A percentile compares a stretch with the other conserved stretches of the same genome.
Conservation (phyloP, 345 rosid species). For the Citrus trifoliata region DNA sequence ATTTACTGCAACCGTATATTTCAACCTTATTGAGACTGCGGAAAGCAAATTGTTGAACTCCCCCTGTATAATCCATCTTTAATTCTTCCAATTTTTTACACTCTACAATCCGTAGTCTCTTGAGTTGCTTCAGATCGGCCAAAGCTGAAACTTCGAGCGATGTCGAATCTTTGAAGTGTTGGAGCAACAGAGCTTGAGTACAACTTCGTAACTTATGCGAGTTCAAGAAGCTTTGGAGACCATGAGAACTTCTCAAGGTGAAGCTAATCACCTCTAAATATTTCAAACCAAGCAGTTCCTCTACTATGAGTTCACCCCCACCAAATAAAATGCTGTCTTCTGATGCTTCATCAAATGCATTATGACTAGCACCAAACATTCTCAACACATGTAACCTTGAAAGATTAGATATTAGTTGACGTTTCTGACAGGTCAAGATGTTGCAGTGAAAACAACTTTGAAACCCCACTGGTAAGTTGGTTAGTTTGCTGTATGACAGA, state of each 20-base stretch:
- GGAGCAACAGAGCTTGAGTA: neutral
- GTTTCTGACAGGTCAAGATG: slow-evolving; percentile 22
- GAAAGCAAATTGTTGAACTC: neutral
- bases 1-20: fast-evolving
- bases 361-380: neutral
- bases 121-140: neutral
- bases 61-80: neutral
- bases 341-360: fast-evolving
- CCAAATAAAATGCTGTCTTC: too few species aligned
- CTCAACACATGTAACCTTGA: neutral
- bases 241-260: neutral
- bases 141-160: neutral
- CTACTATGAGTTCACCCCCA: neutral
- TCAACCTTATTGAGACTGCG: neutral
- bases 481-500: too few species aligned
- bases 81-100: neutral
- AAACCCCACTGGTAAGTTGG: neutral
- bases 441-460: slow-evolving; percentile 7
- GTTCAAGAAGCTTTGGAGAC: neutral
- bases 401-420: neutral
- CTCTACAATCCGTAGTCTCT: fast-evolving
- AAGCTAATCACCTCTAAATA: neutral
- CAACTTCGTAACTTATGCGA: neutral
- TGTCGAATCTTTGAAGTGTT: neutral
- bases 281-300: slow-evolving; percentile 5